phyloP scores from a whole-genome alignment of 31 red algal genomes.

The Odonthalia washingtoniensis region DNA sequence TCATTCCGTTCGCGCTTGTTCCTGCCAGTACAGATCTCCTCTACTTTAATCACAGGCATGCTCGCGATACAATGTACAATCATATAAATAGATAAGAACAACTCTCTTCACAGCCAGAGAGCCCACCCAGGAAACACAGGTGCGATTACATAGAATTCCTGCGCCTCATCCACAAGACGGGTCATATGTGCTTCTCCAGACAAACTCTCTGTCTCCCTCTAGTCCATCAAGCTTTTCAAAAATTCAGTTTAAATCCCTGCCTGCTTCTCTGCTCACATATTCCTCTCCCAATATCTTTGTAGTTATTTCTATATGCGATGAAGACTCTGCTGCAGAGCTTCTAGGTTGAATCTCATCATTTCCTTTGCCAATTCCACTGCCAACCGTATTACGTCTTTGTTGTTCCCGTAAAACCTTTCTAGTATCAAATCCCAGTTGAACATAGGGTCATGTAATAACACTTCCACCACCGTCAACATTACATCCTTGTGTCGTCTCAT shows the following conservation, averaged over 20 bases:
- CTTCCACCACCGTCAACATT: slow-evolving; percentile 87
- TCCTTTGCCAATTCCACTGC: slow-evolving; percentile 18
- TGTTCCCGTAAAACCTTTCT: slow-evolving; percentile 78
- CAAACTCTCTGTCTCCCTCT: slow-evolving; percentile 84
- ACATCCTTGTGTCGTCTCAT: slow-evolving; percentile 83
- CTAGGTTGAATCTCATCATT: slow-evolving; percentile 15
- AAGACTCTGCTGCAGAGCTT: too few relatives aligned
- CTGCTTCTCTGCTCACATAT: slow-evolving; percentile 64
- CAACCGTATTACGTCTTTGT: neutral
- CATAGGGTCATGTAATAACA: slow-evolving; percentile 98
- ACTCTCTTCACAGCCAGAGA: slow-evolving; percentile 41
- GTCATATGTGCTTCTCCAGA: slow-evolving; percentile 93
- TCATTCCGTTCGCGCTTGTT: slow-evolving; percentile 88
- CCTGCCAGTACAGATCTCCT: slow-evolving; percentile 79
- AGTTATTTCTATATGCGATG: slow-evolving; percentile 28
- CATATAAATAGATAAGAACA: neutral
- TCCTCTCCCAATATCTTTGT: slow-evolving; percentile 45
- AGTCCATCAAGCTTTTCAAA: slow-evolving; percentile 86
- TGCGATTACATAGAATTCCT: slow-evolving; percentile 79
- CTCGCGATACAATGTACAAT: slow-evolving; percentile 55
- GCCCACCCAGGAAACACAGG: slow-evolving; percentile 92
- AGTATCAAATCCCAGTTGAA: slow-evolving; percentile 92
- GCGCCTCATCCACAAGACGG: slow-evolving; percentile 89
- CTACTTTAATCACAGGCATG: slow-evolving; percentile 69
- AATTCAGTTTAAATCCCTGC: slow-evolving; percentile 73